Evolutionary conservation across 2,329 filamentous ascomycete species (phyloP), one percentile per base, ranked within the genome.

Genomic region (Samsoniella hepiali): DNA sequence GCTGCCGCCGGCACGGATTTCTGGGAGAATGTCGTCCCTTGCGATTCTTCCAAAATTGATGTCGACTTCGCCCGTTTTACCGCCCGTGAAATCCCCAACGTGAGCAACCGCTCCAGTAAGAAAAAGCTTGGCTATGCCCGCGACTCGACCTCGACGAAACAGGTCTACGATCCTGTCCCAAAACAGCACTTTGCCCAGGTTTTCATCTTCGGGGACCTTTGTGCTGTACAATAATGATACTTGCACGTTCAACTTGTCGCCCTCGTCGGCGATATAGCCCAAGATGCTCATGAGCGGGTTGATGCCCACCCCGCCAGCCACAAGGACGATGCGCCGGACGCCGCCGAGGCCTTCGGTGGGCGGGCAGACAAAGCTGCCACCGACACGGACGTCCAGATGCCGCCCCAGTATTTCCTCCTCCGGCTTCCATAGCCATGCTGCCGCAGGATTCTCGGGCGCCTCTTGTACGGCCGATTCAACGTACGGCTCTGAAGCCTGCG

Each of bases 231-330:
- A 68, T 63, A 93, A 79, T 49, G 80, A 77, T 17, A 91, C 81
- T 15, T 84, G 75, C 10, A 74, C 66, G 5, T 64, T 55, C 3
- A 72, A 61, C 11, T 45, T 47, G n/a, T 62, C 45, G 51, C 76
- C 76, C 67, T 82, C 75, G 8, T 56, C 51, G 31, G 80, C 79
- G 7, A 93, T 77, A 65, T 84, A 82, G 17, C 84, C 81, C 56
- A 92, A 77, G 73, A 94, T 94, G 62, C 90, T 91, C 63, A 92
- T 84, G 5, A 94, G 77, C 0, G 91, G 91, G 69, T 96, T 96
- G 63, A 96, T 88, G 0, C 92, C 91, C 29, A 96, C 88, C 1
- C 91, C 92, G 1, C 91, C 91, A 0, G 91, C 91, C 15, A 96
- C 81, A 66, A 96, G 88, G 3, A 96, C 84, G 5, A 89, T 81